Evolutionary conservation across 192 early-diverging fungal species (phyloP).

Genomic region (Linnemannia zychae): DNA sequence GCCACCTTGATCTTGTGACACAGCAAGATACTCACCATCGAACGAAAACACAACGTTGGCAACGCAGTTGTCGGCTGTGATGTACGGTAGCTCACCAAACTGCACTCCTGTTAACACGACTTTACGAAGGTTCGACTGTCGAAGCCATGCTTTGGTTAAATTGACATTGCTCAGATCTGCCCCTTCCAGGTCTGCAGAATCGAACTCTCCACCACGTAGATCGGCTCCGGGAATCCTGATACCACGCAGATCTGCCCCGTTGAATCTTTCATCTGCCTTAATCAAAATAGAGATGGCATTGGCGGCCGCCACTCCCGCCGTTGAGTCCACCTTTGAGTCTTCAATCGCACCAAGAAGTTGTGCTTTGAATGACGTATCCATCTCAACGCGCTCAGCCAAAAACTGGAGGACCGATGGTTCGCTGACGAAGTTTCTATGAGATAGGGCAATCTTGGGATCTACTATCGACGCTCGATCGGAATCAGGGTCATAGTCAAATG

Average conservation of each 20-base stretch:
- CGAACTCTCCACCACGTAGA: background rate
- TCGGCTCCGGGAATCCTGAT: constrained; percentile 1
- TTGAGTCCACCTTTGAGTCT: background rate
- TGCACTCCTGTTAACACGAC: too few relatives aligned
- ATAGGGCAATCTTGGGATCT: too few relatives aligned
- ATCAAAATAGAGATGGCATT: background rate
- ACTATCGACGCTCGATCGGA: background rate
- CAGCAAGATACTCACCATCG: background rate
- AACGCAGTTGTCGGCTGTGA: too few relatives aligned
- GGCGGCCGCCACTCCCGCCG: background rate
- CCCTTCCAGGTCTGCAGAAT: background rate
- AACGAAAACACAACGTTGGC: background rate
- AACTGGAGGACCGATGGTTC: background rate
- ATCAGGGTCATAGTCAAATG: background rate
- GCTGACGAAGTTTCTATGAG: background rate
- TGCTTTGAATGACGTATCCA: background rate
- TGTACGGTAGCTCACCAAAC: too few relatives aligned
- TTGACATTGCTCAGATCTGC: background rate
- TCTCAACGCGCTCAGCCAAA: background rate
- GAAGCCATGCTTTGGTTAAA: background rate
- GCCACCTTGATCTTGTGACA: background rate
- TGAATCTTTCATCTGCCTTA: background rate
- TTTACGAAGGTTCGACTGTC: too few relatives aligned
- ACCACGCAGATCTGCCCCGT: background rate
- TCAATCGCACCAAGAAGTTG: background rate